These are phyloP conservation scores for Candida oleophila DNA, from an alignment of 805 yeast genomes.

Conservation along the genomic window DNA sequence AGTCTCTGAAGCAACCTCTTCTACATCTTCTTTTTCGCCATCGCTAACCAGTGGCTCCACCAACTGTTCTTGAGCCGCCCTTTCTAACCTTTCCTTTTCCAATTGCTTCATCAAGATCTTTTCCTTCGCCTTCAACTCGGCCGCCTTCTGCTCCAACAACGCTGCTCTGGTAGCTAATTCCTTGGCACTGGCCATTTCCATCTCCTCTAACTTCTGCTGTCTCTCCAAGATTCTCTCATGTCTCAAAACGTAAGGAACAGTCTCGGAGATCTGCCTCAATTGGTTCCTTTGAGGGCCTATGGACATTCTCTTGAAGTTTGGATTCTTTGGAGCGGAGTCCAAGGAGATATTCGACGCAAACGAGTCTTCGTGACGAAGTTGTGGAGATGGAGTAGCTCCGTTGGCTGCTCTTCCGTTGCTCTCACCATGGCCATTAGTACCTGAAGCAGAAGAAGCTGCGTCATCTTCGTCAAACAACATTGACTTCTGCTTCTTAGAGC, in stretches of 20 bases:
- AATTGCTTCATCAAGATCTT: constrained; percentile 46
- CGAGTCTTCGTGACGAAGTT: constrained; percentile 25
- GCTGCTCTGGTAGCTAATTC: constrained; percentile 75
- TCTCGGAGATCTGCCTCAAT: constrained; percentile 74
- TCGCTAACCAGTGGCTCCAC: constrained; percentile 2
- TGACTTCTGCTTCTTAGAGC: constrained; percentile 25
- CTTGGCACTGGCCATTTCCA: constrained; percentile 75
- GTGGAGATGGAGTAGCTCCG: constrained; percentile 22
- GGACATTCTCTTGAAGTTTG: constrained; percentile 40
- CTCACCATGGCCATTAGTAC: background rate
- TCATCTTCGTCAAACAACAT: constrained; percentile 35
- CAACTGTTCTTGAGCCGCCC: constrained; percentile 6
- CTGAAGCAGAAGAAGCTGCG: too few species aligned
- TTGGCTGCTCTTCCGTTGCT: constrained; percentile 8
- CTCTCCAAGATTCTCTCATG: constrained; percentile 74
- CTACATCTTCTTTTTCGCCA: constrained; percentile 1
- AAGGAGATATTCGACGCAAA: constrained; percentile 29
- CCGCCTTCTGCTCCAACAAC: constrained; percentile 72
- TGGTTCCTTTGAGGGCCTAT: constrained; percentile 57
- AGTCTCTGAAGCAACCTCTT: constrained; percentile 2
- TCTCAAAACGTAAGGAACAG: constrained; percentile 79
- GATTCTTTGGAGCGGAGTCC: constrained; percentile 14
- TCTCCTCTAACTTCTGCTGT: constrained; percentile 74
- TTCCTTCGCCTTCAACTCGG: constrained; percentile 67
- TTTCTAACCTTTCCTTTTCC: constrained; percentile 21